Evolutionary conservation across 2,329 filamentous ascomycete genomes (phyloP), one percentile per base, ranked within the genome.

Genomic region (Podosphaera xanthii): DNA sequence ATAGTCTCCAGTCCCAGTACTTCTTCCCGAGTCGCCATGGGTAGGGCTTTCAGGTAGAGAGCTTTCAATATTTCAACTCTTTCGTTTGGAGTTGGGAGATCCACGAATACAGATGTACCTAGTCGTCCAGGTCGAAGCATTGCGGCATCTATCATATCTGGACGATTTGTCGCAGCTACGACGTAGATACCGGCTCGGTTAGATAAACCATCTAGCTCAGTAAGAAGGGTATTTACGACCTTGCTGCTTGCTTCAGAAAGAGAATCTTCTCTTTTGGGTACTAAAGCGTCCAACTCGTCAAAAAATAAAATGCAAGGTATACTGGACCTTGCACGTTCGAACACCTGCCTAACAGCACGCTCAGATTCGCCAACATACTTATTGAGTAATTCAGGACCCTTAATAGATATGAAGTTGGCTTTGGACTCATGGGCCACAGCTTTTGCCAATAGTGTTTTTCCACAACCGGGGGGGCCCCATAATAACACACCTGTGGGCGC

Each of bases 291-390:
- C 58, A 98, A 79, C 72, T 98, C 92, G 69, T 98, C 92, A 69
- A 98, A 97, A 78, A 98, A 97, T 60, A 98, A 83, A 59, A 98
- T 88, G 68, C 91, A 97, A 0, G 92, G 92, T 0, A 89, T 79
- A 6, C 86, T 91, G 0, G 86, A 86, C 58, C 90, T 81, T 0
- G 92, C 92, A 14, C 91, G 84, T 63, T 83, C 81, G 71, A 98
- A 98, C 0, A 97, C 85, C 69, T 94, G 88, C 31, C 92, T 83
- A 1, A 98, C 86, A 0, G 90, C 87, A 9, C 91, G 84, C 72
- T 98, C 92, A 5, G 87, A 94, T 71, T 98, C 92, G 64, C 92
- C 92, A 8, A 98, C 90, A 69, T 91, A 98, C 72, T 97, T 98
- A 75, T 97, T 97, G 53, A 98, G 78, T 8, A 98, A 76, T 70